Evolutionary conservation across 768 basidiomycete species (phyloP).

Genomic region (Rubroboletus satanas): DNA sequence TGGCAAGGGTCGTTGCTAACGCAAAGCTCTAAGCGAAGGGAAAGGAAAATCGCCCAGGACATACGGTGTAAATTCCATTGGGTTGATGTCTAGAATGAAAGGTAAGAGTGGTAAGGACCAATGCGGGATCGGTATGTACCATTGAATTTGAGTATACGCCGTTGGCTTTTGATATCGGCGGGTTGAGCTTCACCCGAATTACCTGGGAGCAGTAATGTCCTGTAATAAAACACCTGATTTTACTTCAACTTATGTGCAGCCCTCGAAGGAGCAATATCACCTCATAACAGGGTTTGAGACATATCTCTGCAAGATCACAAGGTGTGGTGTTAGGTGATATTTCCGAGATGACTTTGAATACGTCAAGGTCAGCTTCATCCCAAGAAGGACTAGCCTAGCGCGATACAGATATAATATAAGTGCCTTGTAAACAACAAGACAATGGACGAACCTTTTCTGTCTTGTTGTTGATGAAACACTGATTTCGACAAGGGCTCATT

Average conservation of each 20-base stretch:
- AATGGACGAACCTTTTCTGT: constrained; percentile 12
- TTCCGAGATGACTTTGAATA: constrained; percentile 38
- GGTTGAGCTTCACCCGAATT: neutral
- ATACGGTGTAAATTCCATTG: constrained; percentile 23
- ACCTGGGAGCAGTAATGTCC: constrained; percentile 6
- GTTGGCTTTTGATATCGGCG: constrained; percentile 5
- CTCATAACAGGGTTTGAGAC: constrained; percentile 58
- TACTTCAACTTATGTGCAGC: neutral
- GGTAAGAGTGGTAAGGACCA: constrained; percentile 4
- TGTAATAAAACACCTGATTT: constrained; percentile 24
- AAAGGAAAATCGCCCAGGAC: constrained; percentile 3
- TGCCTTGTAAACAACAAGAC: neutral
- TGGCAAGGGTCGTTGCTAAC: constrained; percentile 49
- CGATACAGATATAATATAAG: neutral
- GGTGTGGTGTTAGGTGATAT: constrained; percentile 44
- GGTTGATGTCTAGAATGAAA: constrained; percentile 14
- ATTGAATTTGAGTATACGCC: constrained; percentile 13
- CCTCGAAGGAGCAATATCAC: constrained; percentile 28
- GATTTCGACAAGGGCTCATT: constrained; percentile 23
- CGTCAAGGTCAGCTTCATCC: constrained; percentile 36
- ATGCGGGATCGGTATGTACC: constrained; percentile 12
- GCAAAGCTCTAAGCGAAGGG: neutral
- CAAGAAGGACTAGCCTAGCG: constrained; percentile 33
- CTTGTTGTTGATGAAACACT: constrained; percentile 25
- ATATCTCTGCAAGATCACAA: constrained; percentile 54